Conservation (phyloP, 495 filamentous ascomycete genomes). For the Trichoderma asperelloides region DNA sequence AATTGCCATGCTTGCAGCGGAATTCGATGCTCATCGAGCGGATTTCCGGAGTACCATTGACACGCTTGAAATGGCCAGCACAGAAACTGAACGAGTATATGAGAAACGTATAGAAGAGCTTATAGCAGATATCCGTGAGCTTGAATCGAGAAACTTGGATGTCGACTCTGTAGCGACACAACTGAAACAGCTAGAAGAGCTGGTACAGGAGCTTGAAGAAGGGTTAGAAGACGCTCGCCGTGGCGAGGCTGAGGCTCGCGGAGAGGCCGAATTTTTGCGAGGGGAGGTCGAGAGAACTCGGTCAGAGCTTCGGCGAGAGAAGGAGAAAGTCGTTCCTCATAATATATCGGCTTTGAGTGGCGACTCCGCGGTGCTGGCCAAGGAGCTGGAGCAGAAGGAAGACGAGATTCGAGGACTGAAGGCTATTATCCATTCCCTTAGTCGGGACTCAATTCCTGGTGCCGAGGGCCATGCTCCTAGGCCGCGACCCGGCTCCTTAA, state of each 20-base stretch:
- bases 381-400: constrained; percentile 86
- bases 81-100: constrained; percentile 96
- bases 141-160: constrained; percentile 75
- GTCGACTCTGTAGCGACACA: constrained; percentile 84
- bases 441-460: constrained; percentile 55
- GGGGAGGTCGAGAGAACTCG: constrained; percentile 94
- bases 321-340: constrained; percentile 71
- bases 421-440: constrained; percentile 94
- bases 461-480: constrained; percentile 35
- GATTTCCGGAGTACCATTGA: constrained; percentile 97
- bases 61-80: constrained; percentile 89
- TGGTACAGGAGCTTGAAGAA: constrained; percentile 94
- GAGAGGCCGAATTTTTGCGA: constrained; percentile 91
- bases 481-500: constrained; percentile 30
- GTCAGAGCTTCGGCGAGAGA: constrained; percentile 77
- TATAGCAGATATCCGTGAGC: constrained; percentile 71
- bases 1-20: constrained; percentile 80
- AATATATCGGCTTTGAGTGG: constrained; percentile 41
- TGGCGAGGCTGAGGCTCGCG: constrained; percentile 93
- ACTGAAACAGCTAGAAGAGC: constrained; percentile 88
- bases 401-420: constrained; percentile 96
- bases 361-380: constrained; percentile 37
- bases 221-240: constrained; percentile 90
- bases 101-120: constrained; percentile 86
- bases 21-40: constrained; percentile 91